Base-by-base conservation (phyloP, 1,139 yeast species). In the Saccharomycopsis phalli region DNA sequence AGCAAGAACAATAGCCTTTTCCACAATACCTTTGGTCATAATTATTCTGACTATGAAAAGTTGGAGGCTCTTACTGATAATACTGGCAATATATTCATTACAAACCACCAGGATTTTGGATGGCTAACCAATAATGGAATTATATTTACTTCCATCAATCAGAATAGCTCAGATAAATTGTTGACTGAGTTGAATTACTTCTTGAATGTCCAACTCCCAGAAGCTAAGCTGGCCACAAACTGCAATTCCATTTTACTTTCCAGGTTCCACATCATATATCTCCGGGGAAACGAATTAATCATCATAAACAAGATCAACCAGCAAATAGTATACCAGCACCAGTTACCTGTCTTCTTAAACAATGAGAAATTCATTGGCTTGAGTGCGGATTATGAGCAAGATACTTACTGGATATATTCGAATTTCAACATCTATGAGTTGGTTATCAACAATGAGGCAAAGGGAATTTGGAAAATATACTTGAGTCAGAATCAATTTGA, bases 381-480 rank as follows among this genome's bases (percentile, higher is more conserved):
- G 2, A 60, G 74, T 2, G 70, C 75, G 3, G 97, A 88, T 55
- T 61, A 65, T 40, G 49, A 58, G 3, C 62, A 65, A 19, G 57
- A 64, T 1, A 78, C 84, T 0, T 77, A 61, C 50, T 81, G 91
- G 91, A 58, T 75, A 2, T 76, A 61, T 50, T 69, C 82, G 0
- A 55, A 60, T 19, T 51, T 57, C 2, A 63, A 58, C 36, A 69
- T 84, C 8, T 79, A 68, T 52, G 95, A 93, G 55, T 60, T 93
- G 7, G 68, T 83, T 3, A 64, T 83, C 7, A 70, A 68, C 25
- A 71, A 81, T 50, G 97, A 91, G 55, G 67, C 76, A 4, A 63
- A 69, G 4, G 80, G 83, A 19, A 78, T 87, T 3, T 86, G 96
- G 95, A 72, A 71, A 47, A 69, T 80, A 4, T 69, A 83, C 55